Base-by-base conservation (phyloP, 169 alveolate species). In the Babesia caballi region DNA sequence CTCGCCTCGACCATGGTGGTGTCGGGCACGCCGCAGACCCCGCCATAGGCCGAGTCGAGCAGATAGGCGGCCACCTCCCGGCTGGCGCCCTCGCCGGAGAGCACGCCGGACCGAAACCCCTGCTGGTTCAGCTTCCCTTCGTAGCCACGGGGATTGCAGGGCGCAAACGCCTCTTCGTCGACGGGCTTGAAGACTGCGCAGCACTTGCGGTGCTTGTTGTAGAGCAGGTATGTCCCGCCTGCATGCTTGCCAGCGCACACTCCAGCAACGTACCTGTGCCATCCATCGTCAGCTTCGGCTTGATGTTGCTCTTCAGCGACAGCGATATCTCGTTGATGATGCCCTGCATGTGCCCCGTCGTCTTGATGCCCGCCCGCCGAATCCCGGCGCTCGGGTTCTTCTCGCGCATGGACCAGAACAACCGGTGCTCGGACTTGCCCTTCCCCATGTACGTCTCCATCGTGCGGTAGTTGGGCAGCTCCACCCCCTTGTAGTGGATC, bases 151-250 rank as follows among this genome's bases (percentile, higher is more conserved):
- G 99, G 99, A 73, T 97, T 97, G 84, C 94, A 95, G 14, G 99
- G 99, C 15, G 99, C 97, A 81, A 94, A 96, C 28, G 99, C 98
- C 83, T 97, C 99, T 80, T 97, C 99, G 90, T 97, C 99, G 53
- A 92, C 58, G 14, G 99, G 99, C 70, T 97, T 97, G 85, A 97
- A 97, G 65, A 97, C 93, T 3, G 98, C 99, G 38, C 94, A 89
- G 3, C 90, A 93, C 53, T 90, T 92, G 66, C 95, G 94, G 47
- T 87, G 83, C 46, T 88, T 89, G 80, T 94, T 91, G 81, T 93
- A 92, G 88, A 97, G 77, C 50, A 94, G 82, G 78, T 97, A 97
- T 17, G 99, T 94, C 15, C 99, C 99, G 21, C 98, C 96, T 76
- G 66, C 17, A 47, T 8, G 4, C 11, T 14, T 2, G 2, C 15